Evolutionary conservation across 768 basidiomycete species (phyloP).

Genomic region (Tricholoma matsutake): DNA sequence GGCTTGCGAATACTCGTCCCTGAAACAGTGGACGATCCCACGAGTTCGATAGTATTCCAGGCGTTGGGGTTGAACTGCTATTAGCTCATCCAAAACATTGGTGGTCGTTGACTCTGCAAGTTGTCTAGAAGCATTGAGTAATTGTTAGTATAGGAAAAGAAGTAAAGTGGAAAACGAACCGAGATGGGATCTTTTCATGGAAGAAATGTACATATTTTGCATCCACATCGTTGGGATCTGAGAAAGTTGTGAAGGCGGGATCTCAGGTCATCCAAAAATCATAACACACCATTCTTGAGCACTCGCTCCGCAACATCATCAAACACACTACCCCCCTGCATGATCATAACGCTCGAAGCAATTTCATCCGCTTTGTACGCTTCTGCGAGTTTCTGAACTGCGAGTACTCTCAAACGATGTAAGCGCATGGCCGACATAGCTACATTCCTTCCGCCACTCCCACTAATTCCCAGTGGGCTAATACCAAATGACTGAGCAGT

Average conservation of each 20-base stretch:
- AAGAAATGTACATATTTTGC: conserved; percentile 92
- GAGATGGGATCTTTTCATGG: conserved; percentile 91
- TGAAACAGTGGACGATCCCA: conserved; percentile 88
- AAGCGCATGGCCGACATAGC: conserved; percentile 85
- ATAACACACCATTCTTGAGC: conserved; percentile 51
- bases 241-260: background rate
- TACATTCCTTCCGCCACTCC: conserved; percentile 62
- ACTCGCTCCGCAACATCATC: conserved; percentile 91
- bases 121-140: conserved; percentile 50
- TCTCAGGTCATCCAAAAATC: background rate
- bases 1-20: conserved; percentile 75
- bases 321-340: conserved; percentile 91
- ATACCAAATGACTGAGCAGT: conserved; percentile 62
- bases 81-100: conserved; percentile 75
- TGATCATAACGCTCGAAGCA: conserved; percentile 90
- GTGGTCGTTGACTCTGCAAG: conserved; percentile 83
- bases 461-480: conserved; percentile 49
- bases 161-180: conserved; percentile 39
- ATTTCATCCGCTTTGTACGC: conserved; percentile 89
- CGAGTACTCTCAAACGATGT: conserved; percentile 74
- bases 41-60: conserved; percentile 86
- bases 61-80: conserved; percentile 66
- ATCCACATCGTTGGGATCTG: conserved; percentile 75
- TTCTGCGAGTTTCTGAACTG: conserved; percentile 82
- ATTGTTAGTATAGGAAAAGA: conserved; percentile 7